Evolutionary conservation across 768 basidiomycete species (phyloP).

Genomic region (Lentinula sp.): DNA sequence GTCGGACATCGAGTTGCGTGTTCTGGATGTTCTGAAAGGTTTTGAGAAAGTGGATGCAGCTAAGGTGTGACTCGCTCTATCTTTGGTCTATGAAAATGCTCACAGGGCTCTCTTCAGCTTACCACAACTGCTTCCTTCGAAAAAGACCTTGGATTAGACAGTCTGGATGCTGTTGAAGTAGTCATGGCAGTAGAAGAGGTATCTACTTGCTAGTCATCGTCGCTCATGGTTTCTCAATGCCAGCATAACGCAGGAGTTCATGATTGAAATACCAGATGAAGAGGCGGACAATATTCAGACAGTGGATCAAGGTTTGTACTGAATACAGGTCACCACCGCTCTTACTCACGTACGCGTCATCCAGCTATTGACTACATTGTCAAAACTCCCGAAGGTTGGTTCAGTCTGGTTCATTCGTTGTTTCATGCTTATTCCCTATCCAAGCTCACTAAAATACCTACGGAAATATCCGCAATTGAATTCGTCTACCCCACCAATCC

Average conservation of each 20-base stretch:
- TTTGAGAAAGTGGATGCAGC: conserved; percentile 83
- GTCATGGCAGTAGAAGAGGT: conserved; percentile 99
- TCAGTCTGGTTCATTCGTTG: conserved; percentile 1
- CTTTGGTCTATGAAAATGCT: neutral
- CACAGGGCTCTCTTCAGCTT: conserved; percentile 40
- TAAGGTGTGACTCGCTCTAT: conserved; percentile 42
- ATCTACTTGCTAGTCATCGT: conserved; percentile 7
- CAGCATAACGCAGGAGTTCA: conserved; percentile 67
- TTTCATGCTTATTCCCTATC: conserved; percentile 5
- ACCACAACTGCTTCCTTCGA: conserved; percentile 59
- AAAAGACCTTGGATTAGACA: conserved; percentile 87
- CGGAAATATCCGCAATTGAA: conserved; percentile 31
- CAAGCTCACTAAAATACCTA: conserved; percentile 41
- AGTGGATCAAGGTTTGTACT: conserved; percentile 74
- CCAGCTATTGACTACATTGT: conserved; percentile 92
- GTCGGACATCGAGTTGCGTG: conserved; percentile 64
- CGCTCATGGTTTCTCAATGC: neutral
- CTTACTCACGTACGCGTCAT: conserved; percentile 11
- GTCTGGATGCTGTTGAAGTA: conserved; percentile 94
- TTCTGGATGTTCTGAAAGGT: conserved; percentile 78
- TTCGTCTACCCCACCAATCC: conserved; percentile 27
- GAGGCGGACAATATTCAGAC: conserved; percentile 95
- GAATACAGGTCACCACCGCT: conserved; percentile 9
- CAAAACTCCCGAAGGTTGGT: conserved; percentile 82
- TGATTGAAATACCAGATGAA: conserved; percentile 94